Percentiles rank a stretch among this genome's conserved stretches.
phyloP scores from a whole-genome alignment of 2,329 filamentous ascomycete genomes.

The Beauveria sp. region DNA sequence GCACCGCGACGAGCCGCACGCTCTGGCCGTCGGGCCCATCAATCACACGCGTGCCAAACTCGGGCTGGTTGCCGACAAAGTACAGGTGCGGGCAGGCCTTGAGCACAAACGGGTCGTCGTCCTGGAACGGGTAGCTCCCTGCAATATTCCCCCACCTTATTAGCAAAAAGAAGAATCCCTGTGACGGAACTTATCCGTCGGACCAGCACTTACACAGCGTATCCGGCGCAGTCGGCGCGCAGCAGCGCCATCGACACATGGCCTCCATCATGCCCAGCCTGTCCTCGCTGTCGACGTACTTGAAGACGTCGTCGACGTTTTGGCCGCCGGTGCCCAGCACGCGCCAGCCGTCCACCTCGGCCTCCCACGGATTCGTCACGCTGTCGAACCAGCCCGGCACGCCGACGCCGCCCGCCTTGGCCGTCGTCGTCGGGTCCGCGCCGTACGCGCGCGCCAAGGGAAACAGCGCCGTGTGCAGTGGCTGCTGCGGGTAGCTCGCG shows the following conservation, averaged over 20 bases:
- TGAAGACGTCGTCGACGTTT: slow-evolving; percentile 87
- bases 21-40: slow-evolving; percentile 58
- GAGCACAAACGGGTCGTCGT: slow-evolving; percentile 85
- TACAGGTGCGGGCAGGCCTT: slow-evolving; percentile 82
- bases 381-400: slow-evolving; percentile 69
- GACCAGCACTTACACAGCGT: slow-evolving; percentile 65
- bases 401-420: slow-evolving; percentile 30
- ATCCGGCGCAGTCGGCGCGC: slow-evolving; percentile 89
- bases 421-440: slow-evolving; percentile 25
- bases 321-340: slow-evolving; percentile 83
- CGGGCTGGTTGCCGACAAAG: slow-evolving; percentile 78
- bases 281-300: slow-evolving; percentile 75
- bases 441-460: slow-evolving; percentile 65
- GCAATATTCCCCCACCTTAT: neutral
- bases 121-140: slow-evolving; percentile 96
- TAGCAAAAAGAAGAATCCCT: too few relatives aligned
- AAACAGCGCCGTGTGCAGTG: slow-evolving; percentile 89
- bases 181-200: too few relatives aligned
- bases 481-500: slow-evolving; percentile 82
- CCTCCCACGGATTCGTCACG: slow-evolving; percentile 91
- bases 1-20: slow-evolving; percentile 75
- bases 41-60: slow-evolving; percentile 65
- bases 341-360: slow-evolving; percentile 82
- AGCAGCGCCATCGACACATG: slow-evolving; percentile 86
- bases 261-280: slow-evolving; percentile 86